Evolutionary conservation across 1,284 basidiomycete genomes (phyloP).

Genomic region (Ustilago nuda): DNA sequence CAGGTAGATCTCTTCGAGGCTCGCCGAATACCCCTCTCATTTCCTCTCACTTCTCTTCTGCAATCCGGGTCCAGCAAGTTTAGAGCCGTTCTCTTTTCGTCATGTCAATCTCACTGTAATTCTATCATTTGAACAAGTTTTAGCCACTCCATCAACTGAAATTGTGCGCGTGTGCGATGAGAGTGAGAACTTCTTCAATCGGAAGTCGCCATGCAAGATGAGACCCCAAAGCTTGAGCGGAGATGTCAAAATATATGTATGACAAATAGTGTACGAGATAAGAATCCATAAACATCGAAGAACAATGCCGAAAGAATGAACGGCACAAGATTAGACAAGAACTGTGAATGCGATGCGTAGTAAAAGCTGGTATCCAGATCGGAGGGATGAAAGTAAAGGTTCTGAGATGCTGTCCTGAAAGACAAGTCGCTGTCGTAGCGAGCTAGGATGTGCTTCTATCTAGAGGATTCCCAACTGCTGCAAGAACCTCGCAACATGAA

Average conservation of each 20-base stretch:
- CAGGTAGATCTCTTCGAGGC: not conserved
- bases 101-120: constrained; percentile 11
- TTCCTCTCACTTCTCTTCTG: not conserved
- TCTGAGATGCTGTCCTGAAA: no score
- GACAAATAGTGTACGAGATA: not conserved
- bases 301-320: not conserved
- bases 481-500: constrained; percentile 17
- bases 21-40: not conserved
- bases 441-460: not conserved
- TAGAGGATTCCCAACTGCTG: constrained; percentile 28
- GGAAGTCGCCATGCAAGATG: not conserved
- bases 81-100: not conserved
- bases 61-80: not conserved
- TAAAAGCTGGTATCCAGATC: not conserved
- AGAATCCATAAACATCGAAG: not conserved
- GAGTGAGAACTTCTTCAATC: not conserved
- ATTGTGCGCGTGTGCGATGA: not conserved
- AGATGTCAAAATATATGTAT: not conserved
- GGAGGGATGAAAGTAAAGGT: not conserved
- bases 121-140: constrained; percentile 4
- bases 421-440: not conserved
- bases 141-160: not conserved
- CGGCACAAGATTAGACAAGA: not conserved
- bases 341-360: not conserved
- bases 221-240: not conserved